phyloP scores from a whole-genome alignment of 2,329 filamentous ascomycete species.

The Sarocladium brachiariae region DNA sequence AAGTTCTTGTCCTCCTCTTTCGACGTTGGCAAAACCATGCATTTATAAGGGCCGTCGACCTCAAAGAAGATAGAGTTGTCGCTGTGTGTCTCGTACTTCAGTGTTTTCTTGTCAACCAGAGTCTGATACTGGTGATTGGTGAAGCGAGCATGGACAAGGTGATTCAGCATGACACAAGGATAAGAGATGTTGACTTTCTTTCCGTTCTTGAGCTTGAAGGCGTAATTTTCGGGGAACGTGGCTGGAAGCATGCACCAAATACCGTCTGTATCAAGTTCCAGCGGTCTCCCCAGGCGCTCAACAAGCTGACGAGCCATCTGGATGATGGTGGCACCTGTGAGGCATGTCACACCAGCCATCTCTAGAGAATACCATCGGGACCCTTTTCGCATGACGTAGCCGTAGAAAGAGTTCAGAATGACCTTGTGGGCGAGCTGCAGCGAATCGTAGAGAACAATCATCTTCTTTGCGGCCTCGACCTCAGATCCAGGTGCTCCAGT shows the following conservation, averaged over 20 bases:
- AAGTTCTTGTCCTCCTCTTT: conserved; percentile 99
- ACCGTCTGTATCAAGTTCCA: conserved; percentile 96
- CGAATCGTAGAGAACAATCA: conserved; percentile 95
- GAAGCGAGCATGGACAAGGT: conserved; percentile 88
- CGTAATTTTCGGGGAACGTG: conserved; percentile 93
- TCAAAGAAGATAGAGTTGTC: conserved; percentile 99
- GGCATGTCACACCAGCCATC: conserved; percentile 96
- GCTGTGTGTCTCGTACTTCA: conserved; percentile 93
- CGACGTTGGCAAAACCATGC: conserved; percentile 94
- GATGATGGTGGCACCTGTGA: conserved; percentile 94
- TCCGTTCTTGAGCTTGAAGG: conserved; percentile 88
- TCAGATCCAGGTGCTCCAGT: conserved; percentile 70
- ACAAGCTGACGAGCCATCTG: conserved; percentile 92
- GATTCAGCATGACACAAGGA: conserved; percentile 98
- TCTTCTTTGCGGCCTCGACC: conserved; percentile 94
- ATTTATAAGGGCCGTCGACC: conserved; percentile 93
- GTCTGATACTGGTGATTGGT: conserved; percentile 98
- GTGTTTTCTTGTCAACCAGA: conserved; percentile 67
- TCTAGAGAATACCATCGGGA: conserved; percentile 99
- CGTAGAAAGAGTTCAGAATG: conserved; percentile 98
- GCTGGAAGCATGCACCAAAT: conserved; percentile 99
- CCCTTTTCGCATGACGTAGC: conserved; percentile 98
- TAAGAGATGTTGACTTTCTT: conserved; percentile 98
- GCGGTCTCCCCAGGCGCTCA: conserved; percentile 82
- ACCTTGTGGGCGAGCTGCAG: conserved; percentile 97